Percentiles rank a stretch among this genome's conserved stretches.
Conservation (phyloP, 371 early-diverging fungal species). For the Mucor circinelloides region DNA sequence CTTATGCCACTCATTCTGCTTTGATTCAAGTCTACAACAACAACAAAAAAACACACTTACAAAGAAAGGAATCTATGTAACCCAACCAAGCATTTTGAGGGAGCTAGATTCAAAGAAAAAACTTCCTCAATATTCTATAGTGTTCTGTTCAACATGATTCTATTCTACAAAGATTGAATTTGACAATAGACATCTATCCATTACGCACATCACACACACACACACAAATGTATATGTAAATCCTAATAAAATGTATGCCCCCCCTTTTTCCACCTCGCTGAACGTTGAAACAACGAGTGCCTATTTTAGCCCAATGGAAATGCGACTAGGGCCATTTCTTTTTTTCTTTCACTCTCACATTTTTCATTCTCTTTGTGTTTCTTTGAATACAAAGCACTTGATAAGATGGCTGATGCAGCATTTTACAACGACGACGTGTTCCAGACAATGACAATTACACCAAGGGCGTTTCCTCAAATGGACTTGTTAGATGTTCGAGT, state of each 20-base stretch:
- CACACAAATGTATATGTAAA: background rate
- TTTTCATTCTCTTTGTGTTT: background rate
- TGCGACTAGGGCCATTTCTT: background rate
- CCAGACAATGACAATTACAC: slow-evolving; percentile 44
- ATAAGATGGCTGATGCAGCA: slow-evolving; percentile 9
- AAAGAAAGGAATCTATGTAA: background rate
- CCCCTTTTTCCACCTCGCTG: background rate
- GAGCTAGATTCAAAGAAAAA: background rate
- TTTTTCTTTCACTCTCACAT: background rate
- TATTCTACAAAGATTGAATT: background rate
- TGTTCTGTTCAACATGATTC: background rate
- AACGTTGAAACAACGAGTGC: background rate
- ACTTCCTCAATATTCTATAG: background rate
- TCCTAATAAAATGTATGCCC: background rate
- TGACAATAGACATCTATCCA: background rate
- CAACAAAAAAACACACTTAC: background rate
- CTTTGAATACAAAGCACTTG: background rate
- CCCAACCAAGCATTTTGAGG: background rate
- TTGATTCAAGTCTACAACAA: background rate
- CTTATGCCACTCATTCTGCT: background rate
- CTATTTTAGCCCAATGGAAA: background rate
- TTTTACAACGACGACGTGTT: slow-evolving; percentile 20
- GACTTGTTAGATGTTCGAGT: slow-evolving; percentile 37
- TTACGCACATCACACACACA: background rate
- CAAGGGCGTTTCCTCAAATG: slow-evolving; percentile 35